A percentile compares a stretch with the other conserved stretches of the same genome.
Evolutionary conservation across 805 yeast genomes (phyloP).

Genomic region (Debaryomyces maramus): DNA sequence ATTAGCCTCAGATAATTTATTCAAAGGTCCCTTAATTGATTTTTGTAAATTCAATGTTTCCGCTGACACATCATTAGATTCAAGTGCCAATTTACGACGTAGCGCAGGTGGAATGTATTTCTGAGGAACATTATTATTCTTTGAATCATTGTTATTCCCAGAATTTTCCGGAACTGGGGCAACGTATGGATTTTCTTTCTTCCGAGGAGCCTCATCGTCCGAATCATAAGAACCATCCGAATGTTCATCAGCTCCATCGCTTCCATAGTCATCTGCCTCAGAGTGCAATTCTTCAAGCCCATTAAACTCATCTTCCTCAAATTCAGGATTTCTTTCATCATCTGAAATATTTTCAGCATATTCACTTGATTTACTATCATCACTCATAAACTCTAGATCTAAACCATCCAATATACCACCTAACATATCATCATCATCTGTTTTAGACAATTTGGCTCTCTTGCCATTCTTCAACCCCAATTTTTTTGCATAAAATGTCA

Average conservation of each 20-base stretch:
- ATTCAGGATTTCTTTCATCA: slow-evolving; percentile 18
- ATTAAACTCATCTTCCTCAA: slow-evolving; percentile 9
- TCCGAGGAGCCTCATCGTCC: slow-evolving; percentile 9
- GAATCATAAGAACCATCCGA: slow-evolving; percentile 21
- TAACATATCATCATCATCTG: slow-evolving; percentile 69
- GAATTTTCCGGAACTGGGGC: slow-evolving; percentile 49
- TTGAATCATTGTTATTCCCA: slow-evolving; percentile 11
- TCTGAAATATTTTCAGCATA: slow-evolving; percentile 8
- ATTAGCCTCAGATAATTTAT: slow-evolving; percentile 87
- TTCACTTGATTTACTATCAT: slow-evolving; percentile 7
- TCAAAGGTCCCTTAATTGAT: slow-evolving; percentile 77
- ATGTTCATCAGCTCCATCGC: slow-evolving; percentile 8
- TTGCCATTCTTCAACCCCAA: slow-evolving; percentile 65
- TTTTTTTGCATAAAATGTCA: slow-evolving; percentile 78
- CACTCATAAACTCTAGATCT: slow-evolving; percentile 45
- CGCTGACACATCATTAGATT: slow-evolving; percentile 32
- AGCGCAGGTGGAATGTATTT: slow-evolving; percentile 87
- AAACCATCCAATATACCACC: slow-evolving; percentile 82
- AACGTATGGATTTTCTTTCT: slow-evolving; percentile 71
- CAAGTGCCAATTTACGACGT: slow-evolving; percentile 53
- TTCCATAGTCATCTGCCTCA: slow-evolving; percentile 15
- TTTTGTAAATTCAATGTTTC: slow-evolving; percentile 53
- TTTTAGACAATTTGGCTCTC: slow-evolving; percentile 44
- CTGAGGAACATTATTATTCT: slow-evolving; percentile 23
- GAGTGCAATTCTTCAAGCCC: slow-evolving; percentile 14